A percentile compares a stretch with the other conserved stretches of the same genome.
These are phyloP conservation scores for Leptographium galeiforme DNA, from an alignment of 2,329 filamentous ascomycete genomes.

Conservation along the genomic window DNA sequence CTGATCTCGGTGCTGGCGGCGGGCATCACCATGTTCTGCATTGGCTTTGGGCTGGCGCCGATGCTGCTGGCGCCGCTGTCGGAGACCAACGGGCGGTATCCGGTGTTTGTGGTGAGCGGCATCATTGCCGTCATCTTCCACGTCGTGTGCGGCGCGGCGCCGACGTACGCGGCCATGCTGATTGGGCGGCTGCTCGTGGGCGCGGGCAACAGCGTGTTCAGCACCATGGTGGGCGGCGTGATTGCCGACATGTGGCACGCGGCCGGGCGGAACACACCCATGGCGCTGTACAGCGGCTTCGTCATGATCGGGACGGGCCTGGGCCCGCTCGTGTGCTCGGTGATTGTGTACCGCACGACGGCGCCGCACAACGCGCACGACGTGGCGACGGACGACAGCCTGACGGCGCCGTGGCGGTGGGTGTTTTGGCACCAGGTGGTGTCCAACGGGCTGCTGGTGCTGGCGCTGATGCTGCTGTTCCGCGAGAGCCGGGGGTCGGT, in stretches of 20 bases:
- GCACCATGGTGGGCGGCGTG: slow-evolving; percentile 84
- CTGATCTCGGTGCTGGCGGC: slow-evolving; percentile 45
- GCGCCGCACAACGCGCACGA: slow-evolving; percentile 8
- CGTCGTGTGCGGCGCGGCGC: slow-evolving; percentile 59
- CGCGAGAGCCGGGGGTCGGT: slow-evolving; percentile 74
- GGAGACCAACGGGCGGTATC: slow-evolving; percentile 75
- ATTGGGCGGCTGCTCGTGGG: slow-evolving; percentile 65
- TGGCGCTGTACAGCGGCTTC: slow-evolving; percentile 74
- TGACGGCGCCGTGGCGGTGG: slow-evolving; percentile 57
- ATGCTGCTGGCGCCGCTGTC: slow-evolving; percentile 83
- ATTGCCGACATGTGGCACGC: slow-evolving; percentile 76
- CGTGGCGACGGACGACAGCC: slow-evolving; percentile 12
- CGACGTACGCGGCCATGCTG: slow-evolving; percentile 58
- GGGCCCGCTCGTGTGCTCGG: slow-evolving; percentile 59
- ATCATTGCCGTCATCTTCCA: slow-evolving; percentile 58
- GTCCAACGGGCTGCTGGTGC: slow-evolving; percentile 46
- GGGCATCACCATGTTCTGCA: slow-evolving; percentile 71
- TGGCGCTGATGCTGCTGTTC: slow-evolving; percentile 56
- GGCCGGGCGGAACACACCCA: slow-evolving; percentile 69
- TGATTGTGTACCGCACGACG: slow-evolving; percentile 50
- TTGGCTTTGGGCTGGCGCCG: slow-evolving; percentile 68
- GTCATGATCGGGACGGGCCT: slow-evolving; percentile 69
- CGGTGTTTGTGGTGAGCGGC: slow-evolving; percentile 66
- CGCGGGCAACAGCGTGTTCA: slow-evolving; percentile 64
- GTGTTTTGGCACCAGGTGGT: slow-evolving; percentile 80